Evolutionary conservation across 768 basidiomycete species (phyloP).

Genomic region (Leccinellum luteum): DNA sequence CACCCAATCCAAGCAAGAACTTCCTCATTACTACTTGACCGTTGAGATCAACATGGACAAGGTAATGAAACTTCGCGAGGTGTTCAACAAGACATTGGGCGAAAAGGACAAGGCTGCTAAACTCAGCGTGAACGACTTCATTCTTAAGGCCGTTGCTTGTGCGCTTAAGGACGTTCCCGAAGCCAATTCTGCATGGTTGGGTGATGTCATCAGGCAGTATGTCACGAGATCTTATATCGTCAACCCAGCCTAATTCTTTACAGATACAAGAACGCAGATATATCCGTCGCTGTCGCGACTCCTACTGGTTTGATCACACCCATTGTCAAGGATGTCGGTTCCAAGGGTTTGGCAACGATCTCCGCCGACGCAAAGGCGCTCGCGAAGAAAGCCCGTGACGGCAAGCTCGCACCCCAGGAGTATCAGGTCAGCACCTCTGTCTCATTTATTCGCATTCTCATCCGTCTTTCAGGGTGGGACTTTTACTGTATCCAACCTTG

Average conservation of each 20-base stretch:
- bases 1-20: conserved; percentile 87
- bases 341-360: conserved; percentile 90
- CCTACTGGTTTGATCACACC: conserved; percentile 96
- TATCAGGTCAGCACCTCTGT: conserved; percentile 68
- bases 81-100: conserved; percentile 87
- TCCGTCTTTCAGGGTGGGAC: conserved; percentile 71
- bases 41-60: conserved; percentile 96
- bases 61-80: conserved; percentile 87
- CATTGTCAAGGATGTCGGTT: conserved; percentile 90
- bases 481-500: conserved; percentile 98
- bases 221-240: conserved; percentile 27
- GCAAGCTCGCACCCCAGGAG: conserved; percentile 91
- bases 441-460: neutral
- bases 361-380: conserved; percentile 90
- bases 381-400: conserved; percentile 94
- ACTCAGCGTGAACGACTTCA: conserved; percentile 97
- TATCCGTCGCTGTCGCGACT: conserved; percentile 95
- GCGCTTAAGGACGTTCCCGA: conserved; percentile 95
- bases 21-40: conserved; percentile 98
- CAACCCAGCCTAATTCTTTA: neutral
- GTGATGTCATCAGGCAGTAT: conserved; percentile 92
- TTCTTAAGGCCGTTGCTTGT: conserved; percentile 91
- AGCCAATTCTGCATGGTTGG: conserved; percentile 96
- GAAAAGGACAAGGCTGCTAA: conserved; percentile 91
- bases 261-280: conserved; percentile 96